Conservation (phyloP, 305 asterid species). For the Fraxinus latifolia region DNA sequence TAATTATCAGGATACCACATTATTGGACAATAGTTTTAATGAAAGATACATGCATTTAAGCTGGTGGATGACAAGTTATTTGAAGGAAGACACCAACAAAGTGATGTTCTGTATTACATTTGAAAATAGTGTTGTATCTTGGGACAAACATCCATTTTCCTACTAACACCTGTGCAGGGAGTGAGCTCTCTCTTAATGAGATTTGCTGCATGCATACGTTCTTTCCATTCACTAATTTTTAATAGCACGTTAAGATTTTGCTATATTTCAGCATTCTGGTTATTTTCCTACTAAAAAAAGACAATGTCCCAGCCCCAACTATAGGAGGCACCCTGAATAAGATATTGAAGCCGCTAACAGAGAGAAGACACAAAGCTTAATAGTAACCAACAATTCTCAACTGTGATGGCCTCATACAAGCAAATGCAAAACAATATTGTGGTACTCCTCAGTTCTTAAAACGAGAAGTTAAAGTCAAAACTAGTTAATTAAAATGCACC, state of each 20-base stretch:
- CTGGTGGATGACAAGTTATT: not conserved
- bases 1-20: not conserved
- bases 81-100: not conserved
- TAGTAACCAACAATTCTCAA: not conserved
- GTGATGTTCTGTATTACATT: not conserved
- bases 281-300: not conserved
- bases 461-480: not conserved
- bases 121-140: not conserved
- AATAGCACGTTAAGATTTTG: not conserved
- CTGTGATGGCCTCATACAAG: not conserved
- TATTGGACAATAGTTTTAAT: not conserved
- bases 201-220: not conserved
- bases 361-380: not conserved
- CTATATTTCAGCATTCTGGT: not conserved
- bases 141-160: not conserved
- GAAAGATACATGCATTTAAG: not conserved
- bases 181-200: not conserved
- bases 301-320: not conserved
- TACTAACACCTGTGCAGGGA: not conserved
- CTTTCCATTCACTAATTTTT: not conserved
- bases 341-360: not conserved
- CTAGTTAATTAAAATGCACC: slow-evolving; percentile 30
- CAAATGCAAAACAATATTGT: not conserved
- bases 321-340: not conserved
- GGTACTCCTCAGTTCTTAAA: not conserved